phyloP scores from a whole-genome alignment of 805 yeast species.

The Yamadazyma sp. region DNA sequence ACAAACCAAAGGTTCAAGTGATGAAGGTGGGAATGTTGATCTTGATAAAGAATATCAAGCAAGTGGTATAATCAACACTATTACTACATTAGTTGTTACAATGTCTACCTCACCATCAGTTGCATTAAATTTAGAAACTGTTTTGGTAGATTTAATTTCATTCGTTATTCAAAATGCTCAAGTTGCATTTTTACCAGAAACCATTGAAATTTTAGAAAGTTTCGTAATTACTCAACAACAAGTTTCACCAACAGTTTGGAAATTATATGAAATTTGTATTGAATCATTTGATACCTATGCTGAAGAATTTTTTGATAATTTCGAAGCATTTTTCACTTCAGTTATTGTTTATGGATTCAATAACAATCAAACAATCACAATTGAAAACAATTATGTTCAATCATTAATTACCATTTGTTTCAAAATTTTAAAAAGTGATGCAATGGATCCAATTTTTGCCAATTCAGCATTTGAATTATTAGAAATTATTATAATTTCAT shows the following conservation, averaged over 20 bases:
- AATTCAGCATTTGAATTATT: slow-evolving; percentile 36
- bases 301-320: slow-evolving; percentile 54
- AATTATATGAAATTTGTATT: slow-evolving; percentile 43
- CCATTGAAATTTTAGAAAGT: slow-evolving; percentile 50
- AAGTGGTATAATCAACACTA: slow-evolving; percentile 39
- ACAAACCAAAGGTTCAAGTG: slow-evolving; percentile 11
- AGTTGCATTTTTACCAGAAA: slow-evolving; percentile 35
- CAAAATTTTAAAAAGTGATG: slow-evolving; percentile 29
- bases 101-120: slow-evolving; percentile 41
- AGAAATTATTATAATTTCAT: slow-evolving; percentile 31
- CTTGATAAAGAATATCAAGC: slow-evolving; percentile 44
- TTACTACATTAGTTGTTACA: slow-evolving; percentile 41
- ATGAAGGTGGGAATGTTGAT: slow-evolving; percentile 19
- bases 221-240: slow-evolving; percentile 50
- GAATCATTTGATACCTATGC: slow-evolving; percentile 60
- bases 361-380: slow-evolving; percentile 25
- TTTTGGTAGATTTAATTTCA: slow-evolving; percentile 31
- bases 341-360: slow-evolving; percentile 51
- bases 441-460: slow-evolving; percentile 40
- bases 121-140: slow-evolving; percentile 30
- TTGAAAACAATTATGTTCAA: slow-evolving; percentile 39
- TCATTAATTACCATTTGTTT: slow-evolving; percentile 35
- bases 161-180: slow-evolving; percentile 39
- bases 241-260: slow-evolving; percentile 55
- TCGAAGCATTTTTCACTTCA: slow-evolving; percentile 55